phyloP scores from a whole-genome alignment of 129 eudicot species.

The Centella asiatica region DNA sequence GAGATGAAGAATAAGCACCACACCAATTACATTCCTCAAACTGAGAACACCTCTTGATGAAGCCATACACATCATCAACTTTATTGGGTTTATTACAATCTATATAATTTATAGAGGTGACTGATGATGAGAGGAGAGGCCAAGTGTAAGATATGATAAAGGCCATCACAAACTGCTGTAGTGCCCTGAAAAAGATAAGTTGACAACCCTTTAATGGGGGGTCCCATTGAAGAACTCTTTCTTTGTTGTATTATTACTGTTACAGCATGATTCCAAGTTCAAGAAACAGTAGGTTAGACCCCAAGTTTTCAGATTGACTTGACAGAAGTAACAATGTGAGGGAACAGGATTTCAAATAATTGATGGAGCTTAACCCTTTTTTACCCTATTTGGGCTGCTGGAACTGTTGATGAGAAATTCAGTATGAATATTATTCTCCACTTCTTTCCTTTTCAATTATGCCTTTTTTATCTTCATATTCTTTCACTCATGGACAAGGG shows the following conservation, averaged over 20 bases:
- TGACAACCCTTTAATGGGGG: conserved; percentile 4
- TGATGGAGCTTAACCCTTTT: not conserved
- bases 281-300: conserved; percentile 8
- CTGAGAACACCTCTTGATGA: conserved; percentile 5
- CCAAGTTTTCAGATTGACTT: conserved; percentile 5
- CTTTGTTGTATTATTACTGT: not conserved
- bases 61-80: conserved; percentile 5
- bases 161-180: not conserved
- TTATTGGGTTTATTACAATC: no score
- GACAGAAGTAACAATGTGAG: conserved; percentile 11
- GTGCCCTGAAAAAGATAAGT: conserved; percentile 10
- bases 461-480: not conserved
- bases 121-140: no score
- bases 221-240: not conserved
- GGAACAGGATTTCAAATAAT: conserved; percentile 8
- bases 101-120: no score
- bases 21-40: not conserved
- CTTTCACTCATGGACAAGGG: not conserved
- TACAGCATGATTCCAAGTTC: conserved; percentile 1
- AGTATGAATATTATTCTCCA: not conserved
- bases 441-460: not conserved
- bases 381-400: not conserved
- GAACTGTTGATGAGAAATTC: not conserved
- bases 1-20: conserved; percentile 15
- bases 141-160: not conserved